Base-by-base conservation (phyloP, 2,329 filamentous ascomycete species). In the Dothideomycetidae sp. region DNA sequence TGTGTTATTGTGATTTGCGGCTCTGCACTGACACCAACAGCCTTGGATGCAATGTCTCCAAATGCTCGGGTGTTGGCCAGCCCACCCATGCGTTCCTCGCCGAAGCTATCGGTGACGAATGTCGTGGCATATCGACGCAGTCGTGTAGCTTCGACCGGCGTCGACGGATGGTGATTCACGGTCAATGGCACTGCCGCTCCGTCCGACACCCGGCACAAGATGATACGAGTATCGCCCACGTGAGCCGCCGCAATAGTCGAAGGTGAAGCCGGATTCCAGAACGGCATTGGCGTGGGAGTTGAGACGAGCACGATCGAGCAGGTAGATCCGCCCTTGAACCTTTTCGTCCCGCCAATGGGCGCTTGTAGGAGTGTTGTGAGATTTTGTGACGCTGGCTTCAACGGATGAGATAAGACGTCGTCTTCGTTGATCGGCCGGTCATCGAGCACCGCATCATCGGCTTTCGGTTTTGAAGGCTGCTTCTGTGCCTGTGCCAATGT, bases 61-160 rank as follows among this genome's bases (percentile, higher is more conserved):
- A 98, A 96, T 3, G 90, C 72, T 18, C 90, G 81, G 19, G 83
- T 92, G 61, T 98, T 98, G 48, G 90, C 90, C 0, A 98, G 70
- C 0, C 90, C 88, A 10, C 78, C 78, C 58, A 98, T 90, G 48
- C 90, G 84, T 60, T 96, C 86, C 61, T 98, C 90, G 53, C 90
- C 90, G 56, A 98, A 98, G 21, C 83, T 92, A 60, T 98, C 90
- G 0, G 88, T 90, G 12, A 93, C 79, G 54, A 96, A 88, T 2
- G 79, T 78, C 18, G 81, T 74, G 1, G 85, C 81, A 54, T 86
- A 96, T 33, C 86, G 78, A 31, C 86, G 79, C 15, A 98, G 70
- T 5, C 90, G 75, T 29, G 75, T 77, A 7, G 80, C 78, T 63
- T 98, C 90, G 39, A 76, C 68, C 0, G 90, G 90, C 3, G 81